phyloP scores from a whole-genome alignment of 75 land plant species.

The Cunninghamia lanceolata region DNA sequence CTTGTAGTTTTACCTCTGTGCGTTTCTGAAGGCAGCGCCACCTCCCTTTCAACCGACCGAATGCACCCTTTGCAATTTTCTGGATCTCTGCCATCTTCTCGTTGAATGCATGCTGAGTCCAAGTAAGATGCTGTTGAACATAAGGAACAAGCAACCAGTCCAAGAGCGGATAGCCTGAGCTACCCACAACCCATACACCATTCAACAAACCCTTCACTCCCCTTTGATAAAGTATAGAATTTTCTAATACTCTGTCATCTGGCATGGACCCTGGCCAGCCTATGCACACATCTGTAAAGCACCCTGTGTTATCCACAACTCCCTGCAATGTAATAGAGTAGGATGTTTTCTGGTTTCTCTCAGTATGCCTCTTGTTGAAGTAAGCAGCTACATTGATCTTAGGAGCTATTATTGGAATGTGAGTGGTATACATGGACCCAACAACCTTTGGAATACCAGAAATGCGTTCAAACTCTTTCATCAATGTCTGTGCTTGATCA shows the following conservation, averaged over 20 bases:
- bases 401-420: constrained; percentile 95
- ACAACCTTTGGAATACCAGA: constrained; percentile 87
- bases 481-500: constrained; percentile 31
- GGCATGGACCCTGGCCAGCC: constrained; percentile 95
- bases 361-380: constrained; percentile 90
- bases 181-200: constrained; percentile 78
- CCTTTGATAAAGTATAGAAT: constrained; percentile 66
- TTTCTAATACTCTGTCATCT: constrained; percentile 88
- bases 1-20: constrained; percentile 93
- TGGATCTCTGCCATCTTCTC: constrained; percentile 77
- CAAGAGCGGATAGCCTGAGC: constrained; percentile 73
- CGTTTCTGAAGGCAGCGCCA: constrained; percentile 90
- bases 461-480: constrained; percentile 60
- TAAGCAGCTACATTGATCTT: constrained; percentile 90
- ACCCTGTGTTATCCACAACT: constrained; percentile 74
- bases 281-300: constrained; percentile 89
- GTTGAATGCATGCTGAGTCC: constrained; percentile 94
- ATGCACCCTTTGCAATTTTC: constrained; percentile 56
- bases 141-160: constrained; percentile 97
- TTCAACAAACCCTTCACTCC: constrained; percentile 53
- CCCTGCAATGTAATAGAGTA: constrained; percentile 98
- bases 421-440: constrained; percentile 95
- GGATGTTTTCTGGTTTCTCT: constrained; percentile 89
- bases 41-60: constrained; percentile 76
- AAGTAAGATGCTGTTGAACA: constrained; percentile 71